phyloP scores from a whole-genome alignment of 352 stramenopile species.

The Labyrinthula sp. region DNA sequence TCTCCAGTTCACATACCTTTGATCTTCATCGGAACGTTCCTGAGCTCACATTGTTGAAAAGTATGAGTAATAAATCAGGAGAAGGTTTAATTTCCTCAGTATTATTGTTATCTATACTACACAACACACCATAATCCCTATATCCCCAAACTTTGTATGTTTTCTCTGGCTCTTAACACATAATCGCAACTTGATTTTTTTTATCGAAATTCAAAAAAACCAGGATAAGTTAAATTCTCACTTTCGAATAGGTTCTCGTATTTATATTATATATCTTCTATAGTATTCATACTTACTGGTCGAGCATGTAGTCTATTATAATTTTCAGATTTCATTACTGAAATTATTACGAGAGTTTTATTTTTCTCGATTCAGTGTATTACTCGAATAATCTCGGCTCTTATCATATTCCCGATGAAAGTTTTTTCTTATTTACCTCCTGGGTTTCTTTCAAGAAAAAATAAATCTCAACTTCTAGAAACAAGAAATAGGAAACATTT shows the following conservation, averaged over 20 bases:
- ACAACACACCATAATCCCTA: conserved; percentile 19
- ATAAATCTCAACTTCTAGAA: too few relatives aligned
- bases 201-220: conserved; percentile 31
- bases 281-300: conserved; percentile 16
- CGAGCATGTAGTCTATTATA: conserved; percentile 18
- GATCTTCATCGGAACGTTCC: too few relatives aligned
- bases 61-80: conserved; percentile 22
- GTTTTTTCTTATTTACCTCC: too few relatives aligned
- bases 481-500: too few relatives aligned
- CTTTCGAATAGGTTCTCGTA: conserved; percentile 14
- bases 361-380: conserved; percentile 25
- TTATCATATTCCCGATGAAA: too few relatives aligned
- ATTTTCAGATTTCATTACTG: conserved; percentile 19
- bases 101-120: conserved; percentile 16
- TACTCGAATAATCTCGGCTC: conserved; percentile 20
- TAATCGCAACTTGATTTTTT: conserved; percentile 28
- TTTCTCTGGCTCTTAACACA: conserved; percentile 17
- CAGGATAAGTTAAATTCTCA: conserved; percentile 22
- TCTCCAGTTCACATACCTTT: too few relatives aligned
- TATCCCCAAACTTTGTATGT: conserved; percentile 29
- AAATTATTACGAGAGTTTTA: conserved; percentile 25
- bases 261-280: too few relatives aligned
- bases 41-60: too few relatives aligned
- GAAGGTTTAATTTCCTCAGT: conserved; percentile 27
- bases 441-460: too few relatives aligned